Conservation (phyloP, 2,329 filamentous ascomycete genomes). For the Fusarium succisae region DNA sequence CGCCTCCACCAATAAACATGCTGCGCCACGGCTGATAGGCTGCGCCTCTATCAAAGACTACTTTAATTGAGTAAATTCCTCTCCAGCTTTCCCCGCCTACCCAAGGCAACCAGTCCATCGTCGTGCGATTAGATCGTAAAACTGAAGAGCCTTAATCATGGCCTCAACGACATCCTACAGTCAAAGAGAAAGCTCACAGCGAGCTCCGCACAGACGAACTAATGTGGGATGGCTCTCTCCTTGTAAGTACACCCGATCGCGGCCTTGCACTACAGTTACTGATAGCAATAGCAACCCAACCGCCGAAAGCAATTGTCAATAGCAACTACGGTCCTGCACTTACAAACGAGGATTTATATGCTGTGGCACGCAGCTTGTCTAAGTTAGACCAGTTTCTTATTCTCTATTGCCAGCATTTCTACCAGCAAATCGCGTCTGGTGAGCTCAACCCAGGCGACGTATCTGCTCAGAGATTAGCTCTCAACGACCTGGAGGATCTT, state of each 20-base stretch:
- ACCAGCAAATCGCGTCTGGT: background rate
- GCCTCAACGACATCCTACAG: background rate
- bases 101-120: background rate
- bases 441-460: rapidly evolving
- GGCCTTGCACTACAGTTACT: rapidly evolving
- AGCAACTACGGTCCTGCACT: background rate
- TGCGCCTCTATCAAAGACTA: background rate
- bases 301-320: background rate
- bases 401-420: background rate
- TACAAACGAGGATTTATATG: background rate
- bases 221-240: background rate
- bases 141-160: rapidly evolving
- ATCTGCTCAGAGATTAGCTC: background rate
- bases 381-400: background rate
- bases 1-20: background rate
- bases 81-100: background rate
- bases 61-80: background rate
- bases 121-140: rapidly evolving
- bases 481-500: background rate
- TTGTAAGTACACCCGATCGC: background rate
- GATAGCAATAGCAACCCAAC: background rate
- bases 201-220: background rate
- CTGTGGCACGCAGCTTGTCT: background rate
- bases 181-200: background rate
- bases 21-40: background rate